phyloP scores from a whole-genome alignment of 305 asterid genomes.

The Striga hermonthica region DNA sequence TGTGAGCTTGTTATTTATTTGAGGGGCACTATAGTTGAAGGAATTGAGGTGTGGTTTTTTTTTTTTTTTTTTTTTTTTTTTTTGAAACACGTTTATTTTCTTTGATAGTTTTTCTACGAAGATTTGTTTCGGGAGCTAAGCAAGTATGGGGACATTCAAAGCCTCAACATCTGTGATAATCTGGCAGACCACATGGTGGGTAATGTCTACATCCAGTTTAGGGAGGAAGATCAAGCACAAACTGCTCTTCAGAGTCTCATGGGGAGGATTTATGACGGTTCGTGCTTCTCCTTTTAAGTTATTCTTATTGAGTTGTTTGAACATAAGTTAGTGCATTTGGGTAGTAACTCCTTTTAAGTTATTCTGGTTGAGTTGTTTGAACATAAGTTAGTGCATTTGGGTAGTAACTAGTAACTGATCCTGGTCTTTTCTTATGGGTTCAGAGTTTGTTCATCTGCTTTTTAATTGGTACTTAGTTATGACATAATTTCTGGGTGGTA shows the following conservation, averaged over 20 bases:
- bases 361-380: not conserved
- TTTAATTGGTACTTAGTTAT: not conserved
- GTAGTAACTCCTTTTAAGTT: not conserved
- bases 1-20: too few relatives aligned
- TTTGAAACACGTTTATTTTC: not conserved
- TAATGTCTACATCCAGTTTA: conserved; percentile 86
- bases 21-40: too few relatives aligned
- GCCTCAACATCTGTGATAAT: conserved; percentile 91
- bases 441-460: not conserved
- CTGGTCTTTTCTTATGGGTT: not conserved
- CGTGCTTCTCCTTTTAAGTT: not conserved
- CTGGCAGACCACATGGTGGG: conserved; percentile 99
- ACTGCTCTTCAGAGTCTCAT: conserved; percentile 69
- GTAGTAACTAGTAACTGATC: too few relatives aligned
- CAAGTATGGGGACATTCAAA: conserved; percentile 90
- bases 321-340: not conserved
- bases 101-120: conserved; percentile 75
- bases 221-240: conserved; percentile 95
- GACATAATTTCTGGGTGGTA: not conserved
- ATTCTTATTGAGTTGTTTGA: not conserved
- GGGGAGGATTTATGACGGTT: conserved; percentile 89
- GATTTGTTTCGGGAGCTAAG: conserved; percentile 89
- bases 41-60: not conserved
- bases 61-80: not conserved
- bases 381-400: not conserved